These are phyloP conservation scores for Lecanoromycetidae sp. DNA, from an alignment of 2,329 filamentous ascomycete species.

Conservation along the genomic window DNA sequence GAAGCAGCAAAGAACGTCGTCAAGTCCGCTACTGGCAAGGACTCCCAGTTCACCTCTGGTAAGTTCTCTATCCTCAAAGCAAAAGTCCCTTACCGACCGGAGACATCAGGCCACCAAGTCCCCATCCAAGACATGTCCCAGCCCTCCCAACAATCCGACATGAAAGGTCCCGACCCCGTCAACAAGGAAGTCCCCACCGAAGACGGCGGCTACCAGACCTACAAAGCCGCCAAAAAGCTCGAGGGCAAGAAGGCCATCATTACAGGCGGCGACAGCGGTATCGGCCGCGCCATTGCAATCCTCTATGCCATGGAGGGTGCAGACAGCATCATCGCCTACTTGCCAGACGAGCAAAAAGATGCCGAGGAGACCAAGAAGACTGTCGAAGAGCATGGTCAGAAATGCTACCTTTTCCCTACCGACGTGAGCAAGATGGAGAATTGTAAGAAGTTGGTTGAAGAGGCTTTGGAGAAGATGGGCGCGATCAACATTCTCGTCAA, in stretches of 20 bases:
- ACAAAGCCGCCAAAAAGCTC: slow-evolving; percentile 65
- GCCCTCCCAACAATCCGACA: slow-evolving; percentile 42
- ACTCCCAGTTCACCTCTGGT: slow-evolving; percentile 28
- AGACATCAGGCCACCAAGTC: slow-evolving; percentile 34
- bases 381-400: slow-evolving; percentile 54
- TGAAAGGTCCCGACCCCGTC: slow-evolving; percentile 47
- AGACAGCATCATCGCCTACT: slow-evolving; percentile 59
- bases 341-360: slow-evolving; percentile 64
- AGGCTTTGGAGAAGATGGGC: slow-evolving; percentile 53
- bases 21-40: slow-evolving; percentile 20
- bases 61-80: not conserved
- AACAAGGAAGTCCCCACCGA: slow-evolving; percentile 55
- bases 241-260: slow-evolving; percentile 64
- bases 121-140: slow-evolving; percentile 41
- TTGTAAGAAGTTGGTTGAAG: slow-evolving; percentile 57
- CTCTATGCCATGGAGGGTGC: slow-evolving; percentile 74
- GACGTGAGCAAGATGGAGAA: slow-evolving; percentile 55
- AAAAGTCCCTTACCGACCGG: not conserved
- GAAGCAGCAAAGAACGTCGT: slow-evolving; percentile 23
- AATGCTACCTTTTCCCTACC: slow-evolving; percentile 51
- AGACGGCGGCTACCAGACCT: slow-evolving; percentile 55
- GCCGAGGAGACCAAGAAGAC: slow-evolving; percentile 60
- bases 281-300: slow-evolving; percentile 62
- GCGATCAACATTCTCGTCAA: slow-evolving; percentile 56
- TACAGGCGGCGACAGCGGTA: slow-evolving; percentile 69